Evolutionary conservation across 2,329 filamentous ascomycete species (phyloP).

Genomic region (Raffaelea albimanens): DNA sequence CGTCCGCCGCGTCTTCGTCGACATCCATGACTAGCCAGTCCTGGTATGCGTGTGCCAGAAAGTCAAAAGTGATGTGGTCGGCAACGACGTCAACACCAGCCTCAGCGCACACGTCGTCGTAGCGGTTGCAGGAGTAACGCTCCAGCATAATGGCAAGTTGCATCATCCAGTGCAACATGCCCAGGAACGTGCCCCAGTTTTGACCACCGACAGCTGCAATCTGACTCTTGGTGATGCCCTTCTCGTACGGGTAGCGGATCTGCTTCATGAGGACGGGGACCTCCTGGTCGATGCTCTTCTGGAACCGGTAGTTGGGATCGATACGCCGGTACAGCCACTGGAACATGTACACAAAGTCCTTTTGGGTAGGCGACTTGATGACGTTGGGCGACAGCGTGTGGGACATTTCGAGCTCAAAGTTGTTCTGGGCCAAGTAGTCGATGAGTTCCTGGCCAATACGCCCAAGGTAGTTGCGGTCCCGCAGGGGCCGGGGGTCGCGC

Average conservation of each 20-base stretch:
- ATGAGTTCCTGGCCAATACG: constrained; percentile 81
- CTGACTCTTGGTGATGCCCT: constrained; percentile 92
- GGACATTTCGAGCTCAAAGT: constrained; percentile 98
- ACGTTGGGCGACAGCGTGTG: constrained; percentile 85
- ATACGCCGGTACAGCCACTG: constrained; percentile 96
- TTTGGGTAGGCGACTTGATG: constrained; percentile 89
- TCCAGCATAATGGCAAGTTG: constrained; percentile 92
- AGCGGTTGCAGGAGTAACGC: constrained; percentile 65
- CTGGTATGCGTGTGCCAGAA: constrained; percentile 79
- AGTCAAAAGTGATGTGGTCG: constrained; percentile 90
- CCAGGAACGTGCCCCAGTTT: constrained; percentile 94
- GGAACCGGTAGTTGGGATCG: constrained; percentile 85
- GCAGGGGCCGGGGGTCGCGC: constrained; percentile 76
- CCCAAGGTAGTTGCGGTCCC: constrained; percentile 69
- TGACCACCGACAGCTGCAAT: constrained; percentile 91
- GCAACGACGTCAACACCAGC: constrained; percentile 78
- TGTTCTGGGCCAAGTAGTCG: constrained; percentile 85
- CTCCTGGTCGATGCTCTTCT: constrained; percentile 91
- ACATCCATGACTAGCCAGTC: constrained; percentile 93
- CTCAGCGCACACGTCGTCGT: constrained; percentile 84
- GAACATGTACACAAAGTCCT: constrained; percentile 97
- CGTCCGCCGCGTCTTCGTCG: constrained; percentile 69
- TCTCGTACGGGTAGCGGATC: constrained; percentile 87
- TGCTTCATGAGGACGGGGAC: constrained; percentile 89
- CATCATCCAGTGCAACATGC: constrained; percentile 98